phyloP scores from a whole-genome alignment of 2,329 filamentous ascomycete species.

The Coniella vitis region DNA sequence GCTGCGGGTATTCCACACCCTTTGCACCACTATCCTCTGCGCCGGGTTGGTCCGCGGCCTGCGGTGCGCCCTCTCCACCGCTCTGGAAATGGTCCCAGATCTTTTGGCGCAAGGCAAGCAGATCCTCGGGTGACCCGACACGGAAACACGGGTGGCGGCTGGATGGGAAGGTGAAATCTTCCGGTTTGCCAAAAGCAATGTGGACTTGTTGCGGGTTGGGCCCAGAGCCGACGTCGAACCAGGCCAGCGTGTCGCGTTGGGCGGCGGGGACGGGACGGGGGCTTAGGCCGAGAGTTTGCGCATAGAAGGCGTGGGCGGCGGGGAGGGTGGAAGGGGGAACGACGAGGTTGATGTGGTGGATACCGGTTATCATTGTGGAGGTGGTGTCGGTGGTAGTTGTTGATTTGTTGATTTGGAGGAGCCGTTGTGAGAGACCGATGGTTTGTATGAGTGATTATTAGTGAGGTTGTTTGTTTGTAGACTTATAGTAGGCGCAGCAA shows the following conservation, averaged over 20 bases:
- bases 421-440: neutral
- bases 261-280: slow-evolving; percentile 44
- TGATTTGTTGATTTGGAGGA: too few relatives aligned
- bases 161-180: slow-evolving; percentile 28
- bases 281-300: slow-evolving; percentile 46
- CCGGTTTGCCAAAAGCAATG: slow-evolving; percentile 37
- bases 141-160: slow-evolving; percentile 54
- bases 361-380: slow-evolving; percentile 38
- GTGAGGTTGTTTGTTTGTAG: too few relatives aligned
- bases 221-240: slow-evolving; percentile 51
- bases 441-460: neutral
- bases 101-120: slow-evolving; percentile 38
- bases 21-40: slow-evolving; percentile 32
- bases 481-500: too few relatives aligned
- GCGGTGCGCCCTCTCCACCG: slow-evolving; percentile 43
- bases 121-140: slow-evolving; percentile 38
- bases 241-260: slow-evolving; percentile 45
- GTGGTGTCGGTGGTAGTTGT: neutral
- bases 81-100: slow-evolving; percentile 45
- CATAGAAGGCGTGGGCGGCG: slow-evolving; percentile 48
- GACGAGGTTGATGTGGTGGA: slow-evolving; percentile 51
- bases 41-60: slow-evolving; percentile 49
- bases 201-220: slow-evolving; percentile 44
- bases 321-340: slow-evolving; percentile 46
- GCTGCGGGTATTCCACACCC: slow-evolving; percentile 51